Evolutionary conservation across 164 flowering plant species (phyloP).

Genomic region (Liquidambar formosana): DNA sequence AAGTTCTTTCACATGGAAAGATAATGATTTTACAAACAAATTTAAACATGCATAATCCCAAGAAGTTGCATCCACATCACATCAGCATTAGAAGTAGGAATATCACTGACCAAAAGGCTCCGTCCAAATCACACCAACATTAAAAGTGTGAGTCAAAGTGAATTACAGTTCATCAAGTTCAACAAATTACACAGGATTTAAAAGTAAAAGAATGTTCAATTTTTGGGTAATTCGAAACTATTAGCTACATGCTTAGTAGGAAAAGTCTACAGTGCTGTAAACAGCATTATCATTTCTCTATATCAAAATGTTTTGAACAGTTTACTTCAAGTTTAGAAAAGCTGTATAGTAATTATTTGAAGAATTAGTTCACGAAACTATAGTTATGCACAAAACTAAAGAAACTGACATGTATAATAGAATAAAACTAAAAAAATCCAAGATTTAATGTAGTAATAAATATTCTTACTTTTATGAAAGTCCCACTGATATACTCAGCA

Average conservation of each 20-base stretch:
- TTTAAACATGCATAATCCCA: not conserved
- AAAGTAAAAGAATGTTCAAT: no score
- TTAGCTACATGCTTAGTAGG: no score
- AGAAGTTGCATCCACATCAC: not conserved
- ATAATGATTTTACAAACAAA: not conserved
- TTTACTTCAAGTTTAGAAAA: no score
- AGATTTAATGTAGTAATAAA: not conserved
- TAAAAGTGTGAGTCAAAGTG: not conserved
- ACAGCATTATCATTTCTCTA: no score
- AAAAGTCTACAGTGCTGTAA: no score
- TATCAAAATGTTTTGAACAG: no score
- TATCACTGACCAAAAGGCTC: not conserved
- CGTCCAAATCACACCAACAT: not conserved
- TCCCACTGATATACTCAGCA: conserved; percentile 84
- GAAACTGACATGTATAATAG: no score
- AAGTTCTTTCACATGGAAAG: not conserved
- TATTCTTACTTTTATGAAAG: conserved; percentile 71
- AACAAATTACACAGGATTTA: no score
- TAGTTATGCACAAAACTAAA: no score
- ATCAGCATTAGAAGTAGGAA: not conserved
- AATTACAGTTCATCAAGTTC: not conserved
- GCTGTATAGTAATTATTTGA: not conserved
- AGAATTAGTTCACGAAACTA: no score
- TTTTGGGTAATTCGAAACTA: no score
- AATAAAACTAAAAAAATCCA: not conserved